Evolutionary conservation across 2,329 filamentous ascomycete species (phyloP).

Genomic region (Coniochaeta sp.): DNA sequence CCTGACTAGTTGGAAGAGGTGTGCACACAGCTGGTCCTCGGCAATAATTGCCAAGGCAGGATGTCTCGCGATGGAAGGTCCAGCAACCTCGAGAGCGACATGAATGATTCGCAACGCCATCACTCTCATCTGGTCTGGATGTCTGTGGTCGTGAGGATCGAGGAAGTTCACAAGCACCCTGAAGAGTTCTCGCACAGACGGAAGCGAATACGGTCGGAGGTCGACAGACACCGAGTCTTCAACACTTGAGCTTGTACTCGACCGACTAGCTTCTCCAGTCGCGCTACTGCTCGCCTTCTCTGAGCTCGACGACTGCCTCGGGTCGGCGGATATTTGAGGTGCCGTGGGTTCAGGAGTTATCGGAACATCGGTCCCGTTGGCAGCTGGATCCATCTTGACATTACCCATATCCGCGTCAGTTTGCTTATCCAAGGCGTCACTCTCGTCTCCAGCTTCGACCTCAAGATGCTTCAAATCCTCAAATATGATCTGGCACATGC

Average conservation of each 20-base stretch:
- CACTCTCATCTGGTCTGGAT: conserved; percentile 91
- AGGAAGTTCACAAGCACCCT: conserved; percentile 88
- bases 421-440: conserved; percentile 57
- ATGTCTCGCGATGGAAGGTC: conserved; percentile 89
- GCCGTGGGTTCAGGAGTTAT: conserved; percentile 7
- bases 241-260: conserved; percentile 14
- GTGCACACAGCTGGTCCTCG: conserved; percentile 86
- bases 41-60: conserved; percentile 81
- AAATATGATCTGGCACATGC: conserved; percentile 99
- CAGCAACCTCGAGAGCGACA: conserved; percentile 91
- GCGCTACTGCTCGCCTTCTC: conserved; percentile 24
- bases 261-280: conserved; percentile 13
- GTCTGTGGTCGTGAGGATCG: conserved; percentile 85
- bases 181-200: conserved; percentile 91
- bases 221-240: conserved; percentile 38
- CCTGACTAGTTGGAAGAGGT: conserved; percentile 90
- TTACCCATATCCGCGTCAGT: conserved; percentile 63
- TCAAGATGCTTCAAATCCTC: conserved; percentile 84
- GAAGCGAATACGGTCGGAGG: conserved; percentile 84
- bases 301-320: conserved; percentile 32
- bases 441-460: conserved; percentile 62
- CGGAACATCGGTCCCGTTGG: conserved; percentile 44
- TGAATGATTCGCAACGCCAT: conserved; percentile 98
- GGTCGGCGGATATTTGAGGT: conserved; percentile 7
- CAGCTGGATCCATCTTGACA: conserved; percentile 77